phyloP scores from a whole-genome alignment of 352 stramenopile genomes.

The Globisporangium abappressorium region DNA sequence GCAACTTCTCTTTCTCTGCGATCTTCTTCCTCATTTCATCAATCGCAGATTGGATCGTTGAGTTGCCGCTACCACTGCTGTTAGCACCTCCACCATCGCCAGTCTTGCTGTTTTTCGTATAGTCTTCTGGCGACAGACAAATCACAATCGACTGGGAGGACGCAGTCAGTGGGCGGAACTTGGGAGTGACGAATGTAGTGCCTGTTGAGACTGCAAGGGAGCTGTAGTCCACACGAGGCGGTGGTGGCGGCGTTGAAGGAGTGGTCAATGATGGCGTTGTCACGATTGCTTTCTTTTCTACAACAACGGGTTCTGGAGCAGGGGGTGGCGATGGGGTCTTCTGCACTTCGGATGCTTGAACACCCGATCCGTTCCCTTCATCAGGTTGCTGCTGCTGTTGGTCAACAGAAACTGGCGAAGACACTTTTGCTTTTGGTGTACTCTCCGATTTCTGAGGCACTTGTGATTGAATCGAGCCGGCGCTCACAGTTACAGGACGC shows the following conservation, averaged over 20 bases:
- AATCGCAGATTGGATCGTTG: slow-evolving; percentile 38
- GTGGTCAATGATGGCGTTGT: not conserved
- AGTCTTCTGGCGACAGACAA: slow-evolving; percentile 51
- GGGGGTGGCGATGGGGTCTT: not conserved
- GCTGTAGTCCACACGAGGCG: slow-evolving; percentile 4
- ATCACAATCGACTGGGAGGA: slow-evolving; percentile 71
- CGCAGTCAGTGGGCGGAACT: slow-evolving; percentile 61
- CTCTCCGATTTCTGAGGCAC: not conserved
- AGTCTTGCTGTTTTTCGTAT: slow-evolving; percentile 21
- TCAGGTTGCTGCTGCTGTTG: not conserved
- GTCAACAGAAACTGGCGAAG: slow-evolving; percentile 2
- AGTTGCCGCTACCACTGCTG: slow-evolving; percentile 15
- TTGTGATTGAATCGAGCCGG: not conserved
- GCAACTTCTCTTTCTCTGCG: slow-evolving; percentile 42
- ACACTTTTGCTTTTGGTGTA: not conserved
- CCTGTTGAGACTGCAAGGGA: slow-evolving; percentile 2
- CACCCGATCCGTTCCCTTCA: not conserved
- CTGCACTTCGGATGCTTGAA: not conserved
- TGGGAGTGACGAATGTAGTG: slow-evolving; percentile 16
- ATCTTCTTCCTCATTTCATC: slow-evolving; percentile 56
- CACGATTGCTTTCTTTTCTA: not conserved
- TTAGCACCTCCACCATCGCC: slow-evolving; percentile 1
- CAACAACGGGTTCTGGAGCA: not conserved
- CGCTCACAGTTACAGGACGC: not conserved
- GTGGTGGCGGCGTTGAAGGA: not conserved